Base-by-base conservation (phyloP, 352 stramenopile genomes). In the Phytophthora sp. region DNA sequence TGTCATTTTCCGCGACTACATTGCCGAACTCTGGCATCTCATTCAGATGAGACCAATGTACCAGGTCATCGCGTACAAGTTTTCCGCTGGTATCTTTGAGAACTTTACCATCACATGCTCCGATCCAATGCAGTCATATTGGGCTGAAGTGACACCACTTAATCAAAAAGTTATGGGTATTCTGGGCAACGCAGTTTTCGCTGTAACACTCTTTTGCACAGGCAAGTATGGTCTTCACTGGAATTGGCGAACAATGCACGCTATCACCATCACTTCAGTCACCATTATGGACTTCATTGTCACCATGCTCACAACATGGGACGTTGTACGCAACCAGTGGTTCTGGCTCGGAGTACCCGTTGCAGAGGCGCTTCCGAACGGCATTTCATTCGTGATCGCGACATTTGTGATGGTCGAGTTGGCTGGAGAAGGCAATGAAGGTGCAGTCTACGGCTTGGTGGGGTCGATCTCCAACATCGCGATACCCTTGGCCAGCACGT, bases 331-430 rank as follows among this genome's bases (percentile, higher is more conserved):
- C 11, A 81, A 69, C 38, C 68, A 77, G 41, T 87, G 77, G 77
- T 80, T 85, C 45, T 82, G 66, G 64, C 37, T 83, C 3, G 76
- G 70, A 17, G 62, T 75, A 10, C 62, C 72, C 0, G 45, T 82
- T 15, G 62, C 62, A 5, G 68, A 76, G 32, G 59, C 66, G 38
- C 37, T 84, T 10, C 71, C 74, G 1, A 60, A 38, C 15, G 74
- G 70, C 17, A 73, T 87, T 13, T 31, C 61, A 12, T 87, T 75
- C 37, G 73, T 87, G 11, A 72, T 83, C 26, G 44, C 35, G 0
- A 81, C 72, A 3, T 84, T 69, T 35, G 66, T 75, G 21, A 66
- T 76, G 23, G 77, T 87, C 13, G 77, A 88, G 53, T 30, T 88
- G 27, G 67, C 67, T 0, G 64, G 67, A 17, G 71, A 79, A 24